Percentiles rank a stretch among this genome's conserved stretches.
Conservation (phyloP, 495 filamentous ascomycete genomes). For the Durotheca rogersii region DNA sequence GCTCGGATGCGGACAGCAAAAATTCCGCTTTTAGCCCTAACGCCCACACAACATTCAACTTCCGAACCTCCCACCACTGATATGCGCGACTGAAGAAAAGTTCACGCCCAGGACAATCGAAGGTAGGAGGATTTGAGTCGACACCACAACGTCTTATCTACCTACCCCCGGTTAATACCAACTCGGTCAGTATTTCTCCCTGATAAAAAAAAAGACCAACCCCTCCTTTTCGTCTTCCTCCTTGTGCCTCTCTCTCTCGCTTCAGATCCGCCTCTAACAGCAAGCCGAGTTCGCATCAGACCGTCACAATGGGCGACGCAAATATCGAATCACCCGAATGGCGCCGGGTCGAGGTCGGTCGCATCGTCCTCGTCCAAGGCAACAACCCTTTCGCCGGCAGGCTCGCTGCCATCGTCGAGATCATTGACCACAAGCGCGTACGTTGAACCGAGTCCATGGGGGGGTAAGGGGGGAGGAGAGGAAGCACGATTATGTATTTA, state of each 20-base stretch:
- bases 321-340: constrained; percentile 74
- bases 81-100: constrained; percentile 24
- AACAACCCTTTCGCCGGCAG: constrained; percentile 74
- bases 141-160: constrained; percentile 28
- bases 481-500: constrained; percentile 31
- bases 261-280: constrained; percentile 19
- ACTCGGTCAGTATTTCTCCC: constrained; percentile 21
- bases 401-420: constrained; percentile 93
- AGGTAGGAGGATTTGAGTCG: constrained; percentile 26
- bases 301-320: constrained; percentile 52
- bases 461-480: constrained; percentile 9
- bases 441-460: constrained; percentile 53
- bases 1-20: constrained; percentile 22
- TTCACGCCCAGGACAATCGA: constrained; percentile 26
- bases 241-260: background rate
- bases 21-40: constrained; percentile 33
- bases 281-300: constrained; percentile 20
- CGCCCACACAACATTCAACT: constrained; percentile 30
- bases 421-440: constrained; percentile 99
- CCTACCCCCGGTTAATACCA: constrained; percentile 6
- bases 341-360: constrained; percentile 96
- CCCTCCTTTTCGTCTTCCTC: background rate
- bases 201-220: background rate
- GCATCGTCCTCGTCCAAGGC: constrained; percentile 79
- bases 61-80: constrained; percentile 14